Conservation (phyloP, 331 rosid species). For the Quercus phellos region DNA sequence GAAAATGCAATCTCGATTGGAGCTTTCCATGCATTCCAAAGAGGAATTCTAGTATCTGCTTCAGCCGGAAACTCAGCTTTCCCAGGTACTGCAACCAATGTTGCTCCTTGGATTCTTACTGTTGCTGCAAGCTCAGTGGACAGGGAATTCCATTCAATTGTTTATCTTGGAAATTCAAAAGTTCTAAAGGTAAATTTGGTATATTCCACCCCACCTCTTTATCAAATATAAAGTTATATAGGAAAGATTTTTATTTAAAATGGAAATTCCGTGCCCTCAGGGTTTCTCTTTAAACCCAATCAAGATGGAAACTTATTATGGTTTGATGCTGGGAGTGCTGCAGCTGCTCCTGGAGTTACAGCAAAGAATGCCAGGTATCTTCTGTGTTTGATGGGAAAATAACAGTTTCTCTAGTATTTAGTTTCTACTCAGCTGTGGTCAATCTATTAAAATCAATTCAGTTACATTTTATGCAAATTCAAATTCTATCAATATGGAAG, state of each 20-base stretch:
- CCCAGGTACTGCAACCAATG: conserved; percentile 59
- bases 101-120: conserved; percentile 80
- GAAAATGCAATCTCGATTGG: conserved; percentile 45
- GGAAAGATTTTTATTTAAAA: not conserved
- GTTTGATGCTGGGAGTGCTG: conserved; percentile 54
- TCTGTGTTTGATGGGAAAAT: not conserved
- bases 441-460: not conserved
- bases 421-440: not conserved
- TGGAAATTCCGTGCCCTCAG: conserved; percentile 27
- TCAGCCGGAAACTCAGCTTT: conserved; percentile 65
- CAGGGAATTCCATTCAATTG: conserved; percentile 53
- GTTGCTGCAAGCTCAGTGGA: conserved; percentile 67
- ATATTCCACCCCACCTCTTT: not conserved
- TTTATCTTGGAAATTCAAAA: conserved; percentile 54
- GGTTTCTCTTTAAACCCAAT: conserved; percentile 63
- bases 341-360: conserved; percentile 47
- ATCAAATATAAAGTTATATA: not conserved
- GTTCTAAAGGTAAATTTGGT: conserved; percentile 46
- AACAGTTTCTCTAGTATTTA: not conserved
- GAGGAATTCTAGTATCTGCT: conserved; percentile 69
- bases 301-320: conserved; percentile 35
- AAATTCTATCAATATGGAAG: not conserved
- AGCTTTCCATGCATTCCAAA: conserved; percentile 64
- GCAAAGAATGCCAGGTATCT: conserved; percentile 60
- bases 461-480: not conserved